A percentile compares a stretch with the other conserved stretches of the same genome.
These are phyloP conservation scores for Neurospora sp. DNA, from an alignment of 2,329 filamentous ascomycete genomes.

Conservation along the genomic window DNA sequence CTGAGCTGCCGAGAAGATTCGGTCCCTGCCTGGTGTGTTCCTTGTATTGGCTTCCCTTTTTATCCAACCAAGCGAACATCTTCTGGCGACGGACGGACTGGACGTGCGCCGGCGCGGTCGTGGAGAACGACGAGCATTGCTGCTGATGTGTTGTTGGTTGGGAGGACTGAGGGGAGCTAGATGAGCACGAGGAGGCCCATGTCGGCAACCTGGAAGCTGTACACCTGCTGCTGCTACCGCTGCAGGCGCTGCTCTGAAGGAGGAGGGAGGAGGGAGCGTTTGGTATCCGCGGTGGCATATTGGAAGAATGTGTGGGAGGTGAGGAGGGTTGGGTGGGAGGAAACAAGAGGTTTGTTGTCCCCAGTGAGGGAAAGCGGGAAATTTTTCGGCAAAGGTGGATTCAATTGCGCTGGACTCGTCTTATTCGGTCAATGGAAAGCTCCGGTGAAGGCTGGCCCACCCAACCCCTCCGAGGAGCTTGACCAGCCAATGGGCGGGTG, in stretches of 20 bases:
- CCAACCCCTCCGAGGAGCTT: background rate
- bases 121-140: constrained; percentile 25
- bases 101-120: constrained; percentile 26
- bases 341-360: constrained; percentile 3
- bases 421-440: background rate
- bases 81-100: background rate
- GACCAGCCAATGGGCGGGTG: background rate
- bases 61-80: constrained; percentile 22
- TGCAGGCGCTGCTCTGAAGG: constrained; percentile 7
- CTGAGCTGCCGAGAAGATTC: constrained; percentile 27
- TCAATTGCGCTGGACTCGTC: background rate
- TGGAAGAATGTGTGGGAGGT: constrained; percentile 1
- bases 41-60: constrained; percentile 9
- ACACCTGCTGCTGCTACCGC: background rate
- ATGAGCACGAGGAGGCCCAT: background rate
- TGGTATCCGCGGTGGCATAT: constrained; percentile 18
- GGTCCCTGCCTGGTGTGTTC: constrained; percentile 10
- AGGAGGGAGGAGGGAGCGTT: background rate
- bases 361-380: background rate
- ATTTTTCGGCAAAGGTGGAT: background rate
- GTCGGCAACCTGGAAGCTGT: background rate
- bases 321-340: constrained; percentile 1
- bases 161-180: background rate
- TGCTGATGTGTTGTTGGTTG: background rate
- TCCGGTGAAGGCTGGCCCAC: background rate